Evolutionary conservation across 2,329 filamentous ascomycete species (phyloP).

Genomic region (Stemphylium beticola): DNA sequence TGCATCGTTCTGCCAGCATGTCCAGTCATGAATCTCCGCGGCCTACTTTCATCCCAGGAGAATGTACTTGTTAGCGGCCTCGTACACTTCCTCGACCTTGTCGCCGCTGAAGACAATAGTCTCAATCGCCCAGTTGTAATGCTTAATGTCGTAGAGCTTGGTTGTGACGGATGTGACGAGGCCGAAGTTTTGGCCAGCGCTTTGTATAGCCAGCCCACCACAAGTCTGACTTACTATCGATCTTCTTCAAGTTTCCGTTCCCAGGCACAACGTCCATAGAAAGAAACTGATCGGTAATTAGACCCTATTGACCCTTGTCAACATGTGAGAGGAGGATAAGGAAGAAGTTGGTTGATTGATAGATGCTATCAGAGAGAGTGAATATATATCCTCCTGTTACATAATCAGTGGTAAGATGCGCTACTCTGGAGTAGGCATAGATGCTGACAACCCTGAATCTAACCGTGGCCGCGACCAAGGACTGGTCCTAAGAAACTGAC

Average conservation of each 20-base stretch:
- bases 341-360: too few species aligned
- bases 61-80: conserved; percentile 55
- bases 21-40: conserved; percentile 41
- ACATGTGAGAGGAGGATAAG: too few species aligned
- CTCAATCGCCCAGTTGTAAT: conserved; percentile 31
- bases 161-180: conserved; percentile 28
- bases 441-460: conserved; percentile 60
- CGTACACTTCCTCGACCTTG: conserved; percentile 58
- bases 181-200: conserved; percentile 58
- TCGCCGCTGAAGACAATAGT: conserved; percentile 47
- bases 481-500: conserved; percentile 56
- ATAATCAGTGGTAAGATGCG: too few species aligned
- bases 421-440: too few species aligned
- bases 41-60: conserved; percentile 54
- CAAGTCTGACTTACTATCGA: conserved; percentile 54
- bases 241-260: conserved; percentile 53
- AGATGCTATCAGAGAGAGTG: too few species aligned
- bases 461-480: conserved; percentile 65
- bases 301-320: too few species aligned
- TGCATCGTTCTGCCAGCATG: conserved; percentile 32
- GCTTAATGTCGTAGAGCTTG: conserved; percentile 52
- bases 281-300: conserved; percentile 61
- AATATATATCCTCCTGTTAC: too few species aligned
- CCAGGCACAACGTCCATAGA: conserved; percentile 61
- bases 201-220: conserved; percentile 61